Evolutionary conservation across 768 basidiomycete species (phyloP), one percentile per base, ranked within the genome.

Genomic region (Gymnopilus junonius): DNA sequence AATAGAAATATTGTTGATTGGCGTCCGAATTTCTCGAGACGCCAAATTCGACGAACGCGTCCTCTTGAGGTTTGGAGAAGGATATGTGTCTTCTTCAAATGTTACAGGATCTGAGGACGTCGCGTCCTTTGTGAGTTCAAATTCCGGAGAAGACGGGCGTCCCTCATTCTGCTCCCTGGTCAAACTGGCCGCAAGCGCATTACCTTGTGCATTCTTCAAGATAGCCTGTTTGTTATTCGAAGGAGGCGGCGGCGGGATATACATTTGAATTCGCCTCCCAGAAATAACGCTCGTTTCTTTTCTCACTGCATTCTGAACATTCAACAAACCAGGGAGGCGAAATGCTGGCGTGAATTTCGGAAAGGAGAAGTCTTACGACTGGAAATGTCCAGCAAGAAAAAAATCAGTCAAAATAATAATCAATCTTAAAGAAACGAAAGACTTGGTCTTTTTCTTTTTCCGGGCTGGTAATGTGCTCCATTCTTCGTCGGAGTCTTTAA

Each of bases 391-490:
- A 27, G n/a, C 10, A 8, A 31, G 42, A 25, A 43, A 43, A 12
- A 14, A 14, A 57, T 55, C 43, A 63, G 34, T 32, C 1, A 39
- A 35, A 40, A 46, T 34, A 39, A 46, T 7, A n/a, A 15, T 40
- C 37, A 37, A 59, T 25, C 42, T n/a, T 35, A 53, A 61, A 48
- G n/a, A 57, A 62, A 45, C 27, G 68, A 40, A 59, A 64, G 37
- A 74, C 74, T 59, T 70, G 8, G 54, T 34, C 37, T 76, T 78
- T 7, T 40, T 42, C 60, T 72, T 77, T 66, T 76, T 80, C 21
- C 72, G 69, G 4, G 60, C n/a, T 4, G 75, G 76, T 12, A 81
- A 64, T 1, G 80, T 79, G 21, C 71, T 74, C 79, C 79, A 81
- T 20, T 73, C 67, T 53, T 77, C 76, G 48, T 80, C 79, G 2